Percentiles rank a stretch among this genome's conserved stretches.
These are phyloP conservation scores for Quercus dentata DNA, from an alignment of 306 rosid genomes.

Conservation along the genomic window DNA sequence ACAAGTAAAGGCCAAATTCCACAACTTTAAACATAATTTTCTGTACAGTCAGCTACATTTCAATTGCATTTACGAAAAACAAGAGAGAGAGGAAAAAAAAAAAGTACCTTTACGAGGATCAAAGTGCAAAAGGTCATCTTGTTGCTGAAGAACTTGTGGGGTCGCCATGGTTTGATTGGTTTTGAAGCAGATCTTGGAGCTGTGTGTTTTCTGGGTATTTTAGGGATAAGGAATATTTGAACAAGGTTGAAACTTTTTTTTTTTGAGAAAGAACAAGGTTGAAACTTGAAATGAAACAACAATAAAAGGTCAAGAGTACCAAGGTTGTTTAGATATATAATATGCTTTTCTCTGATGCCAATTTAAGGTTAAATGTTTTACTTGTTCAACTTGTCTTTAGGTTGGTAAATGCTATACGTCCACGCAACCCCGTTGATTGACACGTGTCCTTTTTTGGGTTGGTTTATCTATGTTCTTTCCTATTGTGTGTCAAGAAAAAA, in stretches of 20 bases:
- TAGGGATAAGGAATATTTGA: background rate
- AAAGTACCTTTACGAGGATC: slow-evolving; percentile 37
- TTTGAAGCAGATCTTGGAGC: slow-evolving; percentile 12
- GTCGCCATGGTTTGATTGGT: slow-evolving; percentile 47
- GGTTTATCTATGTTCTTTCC: background rate
- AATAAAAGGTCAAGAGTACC: background rate
- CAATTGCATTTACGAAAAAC: background rate
- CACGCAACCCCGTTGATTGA: background rate
- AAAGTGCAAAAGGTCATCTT: slow-evolving; percentile 29
- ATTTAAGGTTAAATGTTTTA: background rate
- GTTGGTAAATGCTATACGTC: background rate
- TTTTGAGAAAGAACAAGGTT: no score
- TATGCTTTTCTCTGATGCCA: background rate
- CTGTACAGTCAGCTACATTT: background rate
- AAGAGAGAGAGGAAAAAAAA: background rate
- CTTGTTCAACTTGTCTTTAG: background rate
- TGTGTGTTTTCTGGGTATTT: background rate
- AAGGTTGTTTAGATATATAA: background rate
- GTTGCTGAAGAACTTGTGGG: slow-evolving; percentile 40
- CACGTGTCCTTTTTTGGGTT: background rate
- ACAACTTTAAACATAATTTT: background rate
- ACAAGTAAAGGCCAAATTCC: background rate
- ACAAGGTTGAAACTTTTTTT: no score
- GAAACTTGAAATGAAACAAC: no score
- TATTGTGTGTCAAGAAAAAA: background rate